These are phyloP conservation scores for Eucalyptus regnans DNA, from an alignment of 345 rosid species.

Conservation along the genomic window DNA sequence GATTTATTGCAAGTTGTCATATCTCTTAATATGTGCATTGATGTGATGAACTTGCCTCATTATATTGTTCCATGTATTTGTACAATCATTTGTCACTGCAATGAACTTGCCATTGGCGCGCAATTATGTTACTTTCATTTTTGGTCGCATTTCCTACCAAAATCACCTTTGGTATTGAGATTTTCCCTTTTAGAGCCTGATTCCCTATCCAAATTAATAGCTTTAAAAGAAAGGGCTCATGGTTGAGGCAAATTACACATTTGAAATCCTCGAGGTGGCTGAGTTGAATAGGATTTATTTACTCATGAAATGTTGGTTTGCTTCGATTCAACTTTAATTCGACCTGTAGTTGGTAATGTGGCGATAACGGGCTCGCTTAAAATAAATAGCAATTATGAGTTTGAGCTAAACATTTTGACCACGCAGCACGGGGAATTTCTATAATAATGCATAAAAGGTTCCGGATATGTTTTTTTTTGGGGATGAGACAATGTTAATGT, in stretches of 20 bases:
- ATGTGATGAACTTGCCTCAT: background rate
- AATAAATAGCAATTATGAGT: background rate
- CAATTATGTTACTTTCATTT: background rate
- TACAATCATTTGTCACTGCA: background rate
- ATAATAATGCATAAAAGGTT: background rate
- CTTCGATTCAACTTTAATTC: accelerated
- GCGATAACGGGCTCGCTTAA: accelerated
- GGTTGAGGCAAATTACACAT: background rate
- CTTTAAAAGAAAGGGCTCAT: background rate
- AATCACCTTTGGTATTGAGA: background rate
- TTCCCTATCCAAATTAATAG: background rate
- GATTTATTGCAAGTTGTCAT: background rate
- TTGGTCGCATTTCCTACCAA: background rate
- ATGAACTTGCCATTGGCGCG: background rate
- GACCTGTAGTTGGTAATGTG: accelerated
- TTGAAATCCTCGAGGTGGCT: background rate
- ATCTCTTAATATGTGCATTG: background rate
- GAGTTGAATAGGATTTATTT: background rate
- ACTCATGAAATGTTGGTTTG: accelerated
- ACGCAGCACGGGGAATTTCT: accelerated
- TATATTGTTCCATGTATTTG: background rate
- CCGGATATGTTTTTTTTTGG: background rate
- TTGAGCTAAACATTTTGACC: background rate
- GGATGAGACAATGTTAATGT: background rate
- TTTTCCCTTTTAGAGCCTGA: background rate